A percentile compares a stretch with the other conserved stretches of the same genome.
These are phyloP conservation scores for Saitozyma sp. DNA, from an alignment of 768 basidiomycete species.

Conservation along the genomic window DNA sequence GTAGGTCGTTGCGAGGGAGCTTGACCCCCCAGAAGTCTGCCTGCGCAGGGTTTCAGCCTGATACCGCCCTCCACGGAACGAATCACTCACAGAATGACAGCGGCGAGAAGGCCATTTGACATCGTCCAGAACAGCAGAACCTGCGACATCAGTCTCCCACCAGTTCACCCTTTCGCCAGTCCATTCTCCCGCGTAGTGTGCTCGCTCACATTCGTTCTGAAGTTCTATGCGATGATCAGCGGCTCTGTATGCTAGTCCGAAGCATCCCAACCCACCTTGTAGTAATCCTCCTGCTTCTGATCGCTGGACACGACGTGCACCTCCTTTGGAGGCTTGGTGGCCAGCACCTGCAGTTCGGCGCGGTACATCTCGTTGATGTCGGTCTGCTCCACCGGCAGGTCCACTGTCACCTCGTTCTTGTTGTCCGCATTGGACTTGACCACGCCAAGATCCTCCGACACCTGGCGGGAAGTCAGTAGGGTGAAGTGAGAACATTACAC, in stretches of 20 bases:
- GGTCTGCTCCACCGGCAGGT: slow-evolving; percentile 79
- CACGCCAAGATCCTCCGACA: slow-evolving; percentile 73
- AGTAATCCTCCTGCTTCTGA: slow-evolving; percentile 53
- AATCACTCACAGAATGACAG: slow-evolving; percentile 66
- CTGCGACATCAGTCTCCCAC: slow-evolving; percentile 43
- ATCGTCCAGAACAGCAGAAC: slow-evolving; percentile 86
- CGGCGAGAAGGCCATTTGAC: slow-evolving; percentile 73
- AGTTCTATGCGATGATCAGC: slow-evolving; percentile 59
- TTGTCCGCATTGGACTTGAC: slow-evolving; percentile 63
- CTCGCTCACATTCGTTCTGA: slow-evolving; percentile 75
- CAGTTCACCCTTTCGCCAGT: neutral
- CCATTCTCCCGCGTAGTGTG: neutral
- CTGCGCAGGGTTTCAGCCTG: slow-evolving; percentile 46
- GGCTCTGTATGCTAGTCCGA: neutral
- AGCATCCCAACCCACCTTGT: slow-evolving; percentile 32
- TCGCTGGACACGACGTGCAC: slow-evolving; percentile 56
- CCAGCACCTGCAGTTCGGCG: slow-evolving; percentile 80
- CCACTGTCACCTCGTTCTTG: slow-evolving; percentile 81
- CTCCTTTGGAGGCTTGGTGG: slow-evolving; percentile 72
- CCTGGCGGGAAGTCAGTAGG: neutral
- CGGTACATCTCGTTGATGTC: slow-evolving; percentile 70
- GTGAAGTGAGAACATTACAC: slow-evolving; percentile 31
- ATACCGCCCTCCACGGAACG: neutral
- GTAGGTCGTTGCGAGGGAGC: slow-evolving; percentile 71
- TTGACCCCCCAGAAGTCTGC: slow-evolving; percentile 57